Evolutionary conservation across 495 filamentous ascomycete genomes (phyloP).

Genomic region (Glarea lozoyensis): DNA sequence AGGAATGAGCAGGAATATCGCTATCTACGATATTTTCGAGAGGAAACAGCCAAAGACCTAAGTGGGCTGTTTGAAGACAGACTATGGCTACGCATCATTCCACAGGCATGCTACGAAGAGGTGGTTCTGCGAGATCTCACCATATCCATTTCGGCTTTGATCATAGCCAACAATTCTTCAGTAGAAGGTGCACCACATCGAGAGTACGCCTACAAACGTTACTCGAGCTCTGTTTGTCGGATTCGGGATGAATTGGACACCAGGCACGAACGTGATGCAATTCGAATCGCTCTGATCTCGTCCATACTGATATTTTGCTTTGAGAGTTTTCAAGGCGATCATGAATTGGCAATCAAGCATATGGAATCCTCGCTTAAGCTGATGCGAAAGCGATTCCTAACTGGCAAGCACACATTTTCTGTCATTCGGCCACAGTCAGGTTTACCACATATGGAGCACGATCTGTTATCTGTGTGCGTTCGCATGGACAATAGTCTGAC

Average conservation of each 20-base stretch:
- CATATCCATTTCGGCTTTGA: no score
- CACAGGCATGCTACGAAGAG: no score
- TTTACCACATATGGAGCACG: constrained; percentile 21
- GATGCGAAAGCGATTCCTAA: constrained; percentile 12
- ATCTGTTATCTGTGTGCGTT: constrained; percentile 43
- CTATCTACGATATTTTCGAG: no score
- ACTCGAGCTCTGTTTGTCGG: constrained; percentile 2
- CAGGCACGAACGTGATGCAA: background rate
- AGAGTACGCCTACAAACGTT: constrained; percentile 1
- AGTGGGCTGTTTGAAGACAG: no score
- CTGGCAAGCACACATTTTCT: background rate
- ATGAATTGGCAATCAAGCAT: constrained; percentile 3
- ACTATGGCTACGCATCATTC: no score
- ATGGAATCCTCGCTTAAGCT: constrained; percentile 5
- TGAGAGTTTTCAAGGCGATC: constrained; percentile 6
- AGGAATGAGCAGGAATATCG: no score
- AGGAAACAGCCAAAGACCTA: no score
- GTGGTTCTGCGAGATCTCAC: no score
- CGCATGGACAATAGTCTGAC: constrained; percentile 19
- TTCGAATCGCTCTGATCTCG: constrained; percentile 3
- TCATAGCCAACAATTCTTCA: background rate
- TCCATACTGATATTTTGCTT: constrained; percentile 12
- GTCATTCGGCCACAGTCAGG: background rate
- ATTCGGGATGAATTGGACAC: constrained; percentile 3
- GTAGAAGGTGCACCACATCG: background rate